Percentiles rank a stretch among this genome's conserved stretches.
These are phyloP conservation scores for Ogataea neopini DNA, from an alignment of 805 yeast species.

Conservation along the genomic window DNA sequence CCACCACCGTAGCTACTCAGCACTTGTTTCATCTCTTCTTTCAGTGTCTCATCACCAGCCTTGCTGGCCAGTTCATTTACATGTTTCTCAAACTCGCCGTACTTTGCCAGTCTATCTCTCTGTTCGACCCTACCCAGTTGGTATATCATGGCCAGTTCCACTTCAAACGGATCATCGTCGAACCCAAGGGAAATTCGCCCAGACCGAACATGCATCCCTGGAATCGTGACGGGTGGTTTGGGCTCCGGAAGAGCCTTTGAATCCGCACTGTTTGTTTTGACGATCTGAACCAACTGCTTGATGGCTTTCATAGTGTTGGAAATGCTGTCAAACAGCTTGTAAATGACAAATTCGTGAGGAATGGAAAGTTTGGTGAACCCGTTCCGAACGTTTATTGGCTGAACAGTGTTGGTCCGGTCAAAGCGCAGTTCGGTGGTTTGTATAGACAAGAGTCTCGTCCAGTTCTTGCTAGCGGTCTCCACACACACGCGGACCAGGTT, in stretches of 20 bases:
- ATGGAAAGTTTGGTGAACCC: conserved; percentile 50
- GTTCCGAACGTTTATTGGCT: conserved; percentile 28
- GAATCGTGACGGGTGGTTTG: conserved; percentile 38
- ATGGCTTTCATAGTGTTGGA: conserved; percentile 66
- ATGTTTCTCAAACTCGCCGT: conserved; percentile 20
- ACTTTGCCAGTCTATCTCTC: conserved; percentile 46
- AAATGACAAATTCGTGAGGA: conserved; percentile 75
- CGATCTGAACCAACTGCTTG: conserved; percentile 56
- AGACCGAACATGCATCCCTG: conserved; percentile 44
- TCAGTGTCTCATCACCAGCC: background rate
- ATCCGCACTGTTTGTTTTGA: conserved; percentile 42
- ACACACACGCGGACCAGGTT: conserved; percentile 45
- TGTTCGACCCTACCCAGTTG: conserved; percentile 63
- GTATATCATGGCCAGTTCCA: conserved; percentile 55
- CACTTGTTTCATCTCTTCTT: background rate
- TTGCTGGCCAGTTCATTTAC: background rate
- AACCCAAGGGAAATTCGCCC: conserved; percentile 46
- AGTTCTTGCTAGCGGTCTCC: conserved; percentile 50
- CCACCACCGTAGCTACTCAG: background rate
- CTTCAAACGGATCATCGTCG: conserved; percentile 68
- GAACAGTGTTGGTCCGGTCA: background rate
- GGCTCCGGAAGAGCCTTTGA: conserved; percentile 41
- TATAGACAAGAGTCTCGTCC: conserved; percentile 45
- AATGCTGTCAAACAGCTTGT: conserved; percentile 77
- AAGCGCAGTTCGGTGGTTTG: conserved; percentile 4